Evolutionary conservation across 2,329 filamentous ascomycete species (phyloP).

Genomic region (Thielaviopsis euricoi): DNA sequence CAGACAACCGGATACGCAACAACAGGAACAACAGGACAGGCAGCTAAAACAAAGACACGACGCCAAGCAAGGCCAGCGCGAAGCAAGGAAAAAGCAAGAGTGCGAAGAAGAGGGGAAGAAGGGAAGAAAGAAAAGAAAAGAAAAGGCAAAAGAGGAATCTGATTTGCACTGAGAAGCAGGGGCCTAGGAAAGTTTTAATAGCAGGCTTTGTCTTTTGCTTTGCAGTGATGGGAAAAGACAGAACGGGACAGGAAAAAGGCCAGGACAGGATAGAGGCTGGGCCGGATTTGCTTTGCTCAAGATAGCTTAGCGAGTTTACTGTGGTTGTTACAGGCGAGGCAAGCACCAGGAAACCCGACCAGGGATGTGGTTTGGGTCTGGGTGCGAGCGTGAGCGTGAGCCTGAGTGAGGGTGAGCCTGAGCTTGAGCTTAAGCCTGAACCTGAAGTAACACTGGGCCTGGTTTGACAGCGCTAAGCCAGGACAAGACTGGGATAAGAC

Average conservation of each 20-base stretch:
- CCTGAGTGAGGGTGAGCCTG: not conserved
- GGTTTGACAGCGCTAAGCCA: not conserved
- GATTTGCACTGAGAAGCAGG: not conserved
- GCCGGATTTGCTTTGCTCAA: too few species aligned
- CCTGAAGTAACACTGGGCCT: not conserved
- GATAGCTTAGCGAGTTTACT: not conserved
- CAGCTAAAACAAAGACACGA: not conserved
- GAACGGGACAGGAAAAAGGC: too few species aligned
- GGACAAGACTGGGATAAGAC: not conserved
- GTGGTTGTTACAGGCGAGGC: not conserved
- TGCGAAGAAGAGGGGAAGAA: not conserved
- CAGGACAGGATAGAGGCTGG: too few species aligned
- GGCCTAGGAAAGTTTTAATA: not conserved
- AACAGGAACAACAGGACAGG: not conserved
- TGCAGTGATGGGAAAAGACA: too few species aligned
- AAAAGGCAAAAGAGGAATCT: constrained; percentile 1
- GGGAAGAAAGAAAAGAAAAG: constrained; percentile 1
- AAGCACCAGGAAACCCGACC: not conserved
- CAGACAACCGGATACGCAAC: not conserved
- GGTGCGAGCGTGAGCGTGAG: not conserved
- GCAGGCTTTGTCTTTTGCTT: not conserved
- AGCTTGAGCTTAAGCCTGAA: not conserved
- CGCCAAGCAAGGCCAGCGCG: not conserved
- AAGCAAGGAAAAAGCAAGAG: not conserved
- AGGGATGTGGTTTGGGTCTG: too few species aligned